Evolutionary conservation across 202 grass and related monocot species (phyloP).

Genomic region (Panicum hallii): DNA sequence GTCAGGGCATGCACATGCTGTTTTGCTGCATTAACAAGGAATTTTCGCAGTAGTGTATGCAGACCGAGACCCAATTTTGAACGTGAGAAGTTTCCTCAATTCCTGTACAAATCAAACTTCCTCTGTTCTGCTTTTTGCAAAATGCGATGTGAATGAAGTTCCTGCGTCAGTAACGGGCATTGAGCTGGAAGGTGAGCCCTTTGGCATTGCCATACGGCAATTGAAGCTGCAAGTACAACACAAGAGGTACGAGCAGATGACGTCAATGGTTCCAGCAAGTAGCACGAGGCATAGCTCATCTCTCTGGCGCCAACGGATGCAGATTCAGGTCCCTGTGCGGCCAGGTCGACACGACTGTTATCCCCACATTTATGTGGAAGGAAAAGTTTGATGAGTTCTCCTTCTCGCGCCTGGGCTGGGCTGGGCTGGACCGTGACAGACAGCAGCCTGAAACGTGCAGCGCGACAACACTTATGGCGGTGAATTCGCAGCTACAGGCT

Average conservation of each 20-base stretch:
- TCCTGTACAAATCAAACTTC: not conserved
- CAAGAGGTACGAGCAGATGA: not conserved
- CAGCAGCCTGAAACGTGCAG: conserved; percentile 54
- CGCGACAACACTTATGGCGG: conserved; percentile 37
- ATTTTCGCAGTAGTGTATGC: not conserved
- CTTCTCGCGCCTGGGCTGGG: not conserved
- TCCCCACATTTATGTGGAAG: conserved; percentile 62
- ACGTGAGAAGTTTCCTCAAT: not conserved
- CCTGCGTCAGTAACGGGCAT: not conserved
- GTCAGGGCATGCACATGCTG: not conserved
- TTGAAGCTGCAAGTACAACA: not conserved
- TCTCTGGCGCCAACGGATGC: conserved; percentile 25
- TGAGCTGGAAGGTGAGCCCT: not conserved
- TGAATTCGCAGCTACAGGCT: conserved; percentile 30
- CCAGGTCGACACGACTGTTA: conserved; percentile 57
- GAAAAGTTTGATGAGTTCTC: not conserved
- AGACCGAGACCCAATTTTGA: not conserved
- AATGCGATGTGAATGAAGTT: not conserved
- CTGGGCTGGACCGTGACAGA: conserved; percentile 34
- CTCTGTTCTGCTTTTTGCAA: not conserved
- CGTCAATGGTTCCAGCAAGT: not conserved
- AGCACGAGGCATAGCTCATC: not conserved
- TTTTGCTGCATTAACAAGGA: not conserved
- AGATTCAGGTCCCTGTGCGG: not conserved
- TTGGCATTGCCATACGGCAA: not conserved